Base-by-base conservation (phyloP, 768 basidiomycete genomes). In the Agaricus bisporus region DNA sequence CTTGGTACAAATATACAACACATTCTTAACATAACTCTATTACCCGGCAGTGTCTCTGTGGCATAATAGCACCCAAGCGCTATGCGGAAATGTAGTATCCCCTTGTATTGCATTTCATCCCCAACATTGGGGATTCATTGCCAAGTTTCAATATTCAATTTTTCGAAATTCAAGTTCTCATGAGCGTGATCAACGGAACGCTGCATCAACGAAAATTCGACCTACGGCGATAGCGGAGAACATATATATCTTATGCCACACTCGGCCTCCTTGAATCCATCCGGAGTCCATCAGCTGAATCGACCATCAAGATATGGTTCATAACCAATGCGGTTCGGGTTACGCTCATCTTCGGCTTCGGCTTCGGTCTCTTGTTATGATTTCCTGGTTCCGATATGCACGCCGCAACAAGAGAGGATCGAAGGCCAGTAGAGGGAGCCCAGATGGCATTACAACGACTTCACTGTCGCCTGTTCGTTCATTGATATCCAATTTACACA, bases 101-200 rank as follows among this genome's bases (percentile, higher is more conserved):
- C 85, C 58, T 84, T 79, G 14, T 81, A 77, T 75, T 77, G 80
- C 48, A 75, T 76, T 42, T 62, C 61, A 38, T 73, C 66, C 1
- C 75, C 78, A 2, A 63, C 67, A 5, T 66, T 53, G 1, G 71
- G 71, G 2, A 70, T 68, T n/a, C 73, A 71, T 49, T 78, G 75
- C 26, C 85, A 63, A 7, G 72, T 71, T 17, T 60, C 66, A 9
- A 84, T 63, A 0, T 81, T n/a, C n/a, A n/a, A n/a, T n/a, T n/a
- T n/a, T n/a, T n/a, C n/a, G n/a, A n/a, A n/a, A n/a, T n/a, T n/a
- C n/a, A n/a, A 67, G 51, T 80, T 73, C 1, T 76, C 78, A n/a
- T n/a, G n/a, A 1, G 84, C 81, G 58, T 82, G 80, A 58, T 79
- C 78, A 3, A 82, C 75, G 0, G 82, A 79, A n/a, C 84, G 77